Conservation (phyloP, 345 rosid genomes). For the Anastatica hierochuntica region DNA sequence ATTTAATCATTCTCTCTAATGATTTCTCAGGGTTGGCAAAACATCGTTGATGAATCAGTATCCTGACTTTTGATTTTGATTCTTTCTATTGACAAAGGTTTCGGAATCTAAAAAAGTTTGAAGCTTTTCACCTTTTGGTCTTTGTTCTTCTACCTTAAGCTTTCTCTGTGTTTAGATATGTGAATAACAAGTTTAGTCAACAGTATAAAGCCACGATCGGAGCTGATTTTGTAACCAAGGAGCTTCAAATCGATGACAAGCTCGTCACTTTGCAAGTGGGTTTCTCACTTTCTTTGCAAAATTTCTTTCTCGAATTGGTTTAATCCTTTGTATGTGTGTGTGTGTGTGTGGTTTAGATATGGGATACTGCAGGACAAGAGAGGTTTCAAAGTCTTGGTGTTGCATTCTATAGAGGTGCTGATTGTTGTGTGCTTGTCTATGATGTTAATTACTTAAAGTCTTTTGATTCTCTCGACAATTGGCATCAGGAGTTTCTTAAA, state of each 20-base stretch:
- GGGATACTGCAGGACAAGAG: constrained; percentile 96
- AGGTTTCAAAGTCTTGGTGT: constrained; percentile 88
- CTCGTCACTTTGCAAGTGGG: constrained; percentile 77
- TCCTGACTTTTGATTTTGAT: constrained; percentile 30
- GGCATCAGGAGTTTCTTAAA: constrained; percentile 83
- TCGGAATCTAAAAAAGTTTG: background rate
- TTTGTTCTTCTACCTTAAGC: too few relatives aligned
- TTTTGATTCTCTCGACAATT: constrained; percentile 71
- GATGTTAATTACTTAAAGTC: constrained; percentile 72
- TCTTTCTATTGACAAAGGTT: background rate
- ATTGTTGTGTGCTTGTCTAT: constrained; percentile 81
- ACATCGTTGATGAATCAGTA: constrained; percentile 99
- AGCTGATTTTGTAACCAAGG: constrained; percentile 85
- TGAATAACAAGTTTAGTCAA: constrained; percentile 78
- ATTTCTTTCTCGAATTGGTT: too few relatives aligned
- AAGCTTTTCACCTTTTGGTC: too few relatives aligned
- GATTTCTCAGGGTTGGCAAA: constrained; percentile 78
- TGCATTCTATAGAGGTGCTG: constrained; percentile 87
- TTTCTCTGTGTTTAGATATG: constrained; percentile 27
- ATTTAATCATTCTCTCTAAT: background rate
- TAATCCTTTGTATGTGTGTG: too few relatives aligned
- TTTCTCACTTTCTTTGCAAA: too few relatives aligned
- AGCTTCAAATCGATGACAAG: constrained; percentile 73
- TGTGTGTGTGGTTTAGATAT: constrained; percentile 39
- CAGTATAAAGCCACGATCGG: constrained; percentile 91